A percentile compares a stretch with the other conserved stretches of the same genome.
Evolutionary conservation across 78 protist species (phyloP).

Genomic region (Dictyostelium firmibasis): DNA sequence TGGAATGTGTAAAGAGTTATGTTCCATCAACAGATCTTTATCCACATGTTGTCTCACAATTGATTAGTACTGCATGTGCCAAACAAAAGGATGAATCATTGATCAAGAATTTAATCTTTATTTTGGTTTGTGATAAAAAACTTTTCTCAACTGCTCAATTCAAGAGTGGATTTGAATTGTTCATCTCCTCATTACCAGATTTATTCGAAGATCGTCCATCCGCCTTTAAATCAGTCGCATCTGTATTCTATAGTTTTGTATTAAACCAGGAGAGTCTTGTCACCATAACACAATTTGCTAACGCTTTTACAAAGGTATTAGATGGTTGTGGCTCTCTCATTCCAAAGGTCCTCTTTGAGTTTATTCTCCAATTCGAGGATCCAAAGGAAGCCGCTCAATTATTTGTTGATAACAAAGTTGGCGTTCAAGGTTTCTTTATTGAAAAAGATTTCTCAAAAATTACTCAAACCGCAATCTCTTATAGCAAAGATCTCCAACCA

Average conservation of each 20-base stretch:
- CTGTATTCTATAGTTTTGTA: not conserved
- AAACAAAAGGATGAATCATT: not conserved
- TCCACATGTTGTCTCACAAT: constrained; percentile 18
- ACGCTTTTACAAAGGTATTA: not conserved
- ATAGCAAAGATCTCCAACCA: constrained; percentile 12
- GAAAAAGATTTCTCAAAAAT: not conserved
- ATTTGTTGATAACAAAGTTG: constrained; percentile 1
- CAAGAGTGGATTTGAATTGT: constrained; percentile 8
- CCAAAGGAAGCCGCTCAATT: constrained; percentile 1
- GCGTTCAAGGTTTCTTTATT: not conserved
- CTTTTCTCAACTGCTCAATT: not conserved
- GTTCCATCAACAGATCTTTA: constrained; percentile 25
- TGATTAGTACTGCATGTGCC: not conserved
- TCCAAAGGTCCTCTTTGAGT: constrained; percentile 27
- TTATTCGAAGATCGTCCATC: constrained; percentile 71
- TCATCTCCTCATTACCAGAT: constrained; percentile 12
- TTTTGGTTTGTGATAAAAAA: not conserved
- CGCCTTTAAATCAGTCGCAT: constrained; percentile 26
- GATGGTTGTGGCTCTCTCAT: not conserved
- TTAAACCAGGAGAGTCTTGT: not conserved
- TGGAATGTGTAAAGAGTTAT: constrained; percentile 16
- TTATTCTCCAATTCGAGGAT: constrained; percentile 12
- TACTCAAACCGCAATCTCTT: not conserved
- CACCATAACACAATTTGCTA: not conserved
- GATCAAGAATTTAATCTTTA: not conserved